Evolutionary conservation across 208 protist species (phyloP).

Genomic region (Leishmania major): DNA sequence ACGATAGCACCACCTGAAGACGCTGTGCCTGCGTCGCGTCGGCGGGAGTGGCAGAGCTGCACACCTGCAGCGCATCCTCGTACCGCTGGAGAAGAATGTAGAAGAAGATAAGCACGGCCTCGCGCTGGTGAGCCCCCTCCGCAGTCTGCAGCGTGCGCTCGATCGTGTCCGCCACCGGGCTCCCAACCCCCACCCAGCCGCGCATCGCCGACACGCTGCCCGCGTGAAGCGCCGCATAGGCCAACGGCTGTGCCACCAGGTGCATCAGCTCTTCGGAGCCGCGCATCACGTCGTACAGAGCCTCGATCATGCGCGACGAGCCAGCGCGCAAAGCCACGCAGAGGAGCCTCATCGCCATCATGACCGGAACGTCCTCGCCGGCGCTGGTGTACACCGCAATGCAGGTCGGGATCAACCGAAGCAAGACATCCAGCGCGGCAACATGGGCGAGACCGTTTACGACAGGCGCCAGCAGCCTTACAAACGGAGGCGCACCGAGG

Average conservation of each 20-base stretch:
- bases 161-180: slow-evolving; percentile 46
- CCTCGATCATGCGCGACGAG: slow-evolving; percentile 43
- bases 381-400: slow-evolving; percentile 38
- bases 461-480: slow-evolving; percentile 47
- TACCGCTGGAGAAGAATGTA: slow-evolving; percentile 75
- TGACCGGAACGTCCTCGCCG: slow-evolving; percentile 27
- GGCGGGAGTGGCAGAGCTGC: slow-evolving; percentile 34
- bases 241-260: slow-evolving; percentile 57
- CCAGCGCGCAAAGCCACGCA: slow-evolving; percentile 60
- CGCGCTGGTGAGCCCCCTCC: slow-evolving; percentile 24
- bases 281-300: slow-evolving; percentile 44
- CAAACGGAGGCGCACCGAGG: slow-evolving; percentile 41
- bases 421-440: slow-evolving; percentile 54
- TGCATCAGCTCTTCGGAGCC: slow-evolving; percentile 21
- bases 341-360: slow-evolving; percentile 59
- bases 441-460: slow-evolving; percentile 57
- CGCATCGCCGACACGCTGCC: slow-evolving; percentile 47
- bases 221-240: slow-evolving; percentile 43
- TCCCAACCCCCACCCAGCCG: slow-evolving; percentile 54
- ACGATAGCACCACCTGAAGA: slow-evolving; percentile 57
- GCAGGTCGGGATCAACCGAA: slow-evolving; percentile 43
- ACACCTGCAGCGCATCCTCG: slow-evolving; percentile 62
- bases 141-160: slow-evolving; percentile 51
- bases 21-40: slow-evolving; percentile 55
- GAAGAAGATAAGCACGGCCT: slow-evolving; percentile 56